Conservation (phyloP, 164 flowering plant species). For the Umbilicus rupestris region DNA sequence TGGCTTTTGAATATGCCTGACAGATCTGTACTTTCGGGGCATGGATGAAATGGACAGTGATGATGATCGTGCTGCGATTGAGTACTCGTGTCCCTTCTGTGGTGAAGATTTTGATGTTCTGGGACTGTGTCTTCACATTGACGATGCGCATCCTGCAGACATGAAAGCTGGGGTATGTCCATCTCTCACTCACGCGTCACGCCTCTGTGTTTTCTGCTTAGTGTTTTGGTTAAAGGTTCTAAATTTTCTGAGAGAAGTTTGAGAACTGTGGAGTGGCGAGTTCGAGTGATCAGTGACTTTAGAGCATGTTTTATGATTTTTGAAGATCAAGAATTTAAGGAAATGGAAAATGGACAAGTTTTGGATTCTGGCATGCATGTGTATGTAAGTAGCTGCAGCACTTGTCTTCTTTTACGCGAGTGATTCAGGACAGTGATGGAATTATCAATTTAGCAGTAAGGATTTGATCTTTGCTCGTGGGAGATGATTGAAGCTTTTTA, state of each 20-base stretch:
- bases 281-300: not conserved
- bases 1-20: not conserved
- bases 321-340: too few species aligned
- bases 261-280: not conserved
- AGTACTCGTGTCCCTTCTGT: slow-evolving; percentile 53
- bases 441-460: too few species aligned
- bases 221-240: too few species aligned
- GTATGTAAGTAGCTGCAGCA: too few species aligned
- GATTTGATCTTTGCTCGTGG: too few species aligned
- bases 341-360: too few species aligned
- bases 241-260: not conserved
- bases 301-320: not conserved
- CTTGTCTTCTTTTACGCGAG: too few species aligned
- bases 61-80: slow-evolving; percentile 25
- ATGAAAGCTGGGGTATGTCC: slow-evolving; percentile 40
- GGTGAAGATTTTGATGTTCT: slow-evolving; percentile 52
- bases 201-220: not conserved
- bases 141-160: slow-evolving; percentile 50
- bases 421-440: too few species aligned
- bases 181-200: not conserved
- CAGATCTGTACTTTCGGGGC: slow-evolving; percentile 24
- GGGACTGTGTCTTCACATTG: slow-evolving; percentile 56
- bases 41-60: slow-evolving; percentile 33
- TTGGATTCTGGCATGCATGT: too few species aligned
- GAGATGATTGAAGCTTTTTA: too few species aligned